These are phyloP conservation scores for Mycena latifolia DNA, from an alignment of 768 basidiomycete species.

Conservation along the genomic window DNA sequence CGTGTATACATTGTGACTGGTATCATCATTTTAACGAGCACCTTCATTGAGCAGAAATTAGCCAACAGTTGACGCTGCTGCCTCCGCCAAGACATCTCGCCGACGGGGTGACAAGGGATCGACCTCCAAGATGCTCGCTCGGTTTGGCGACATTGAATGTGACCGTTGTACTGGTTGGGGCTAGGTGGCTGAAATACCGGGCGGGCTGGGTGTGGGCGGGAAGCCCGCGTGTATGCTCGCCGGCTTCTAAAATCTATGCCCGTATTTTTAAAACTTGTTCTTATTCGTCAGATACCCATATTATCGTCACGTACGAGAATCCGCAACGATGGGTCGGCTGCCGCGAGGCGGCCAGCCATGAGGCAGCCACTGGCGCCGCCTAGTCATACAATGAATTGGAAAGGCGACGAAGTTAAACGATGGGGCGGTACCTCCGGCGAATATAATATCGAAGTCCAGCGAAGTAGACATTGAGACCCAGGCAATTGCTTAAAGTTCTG, in stretches of 20 bases:
- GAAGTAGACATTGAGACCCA: slow-evolving; percentile 3
- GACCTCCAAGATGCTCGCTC: slow-evolving; percentile 47
- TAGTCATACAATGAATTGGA: slow-evolving; percentile 36
- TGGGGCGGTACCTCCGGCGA: slow-evolving; percentile 43
- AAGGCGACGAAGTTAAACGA: not conserved
- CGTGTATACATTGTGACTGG: slow-evolving; percentile 55
- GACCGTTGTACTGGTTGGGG: slow-evolving; percentile 49
- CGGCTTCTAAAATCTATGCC: slow-evolving; percentile 57
- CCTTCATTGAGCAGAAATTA: not conserved
- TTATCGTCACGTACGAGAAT: slow-evolving; percentile 46
- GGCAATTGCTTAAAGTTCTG: too few species aligned
- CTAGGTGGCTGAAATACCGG: slow-evolving; percentile 49
- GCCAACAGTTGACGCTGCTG: slow-evolving; percentile 59
- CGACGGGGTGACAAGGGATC: slow-evolving; percentile 45
- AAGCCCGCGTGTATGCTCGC: slow-evolving; percentile 50
- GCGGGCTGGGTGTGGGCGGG: slow-evolving; percentile 56
- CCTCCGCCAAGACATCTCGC: slow-evolving; percentile 61
- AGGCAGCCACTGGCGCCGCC: slow-evolving; percentile 55
- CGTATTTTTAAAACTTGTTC: not conserved
- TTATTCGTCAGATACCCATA: too few species aligned
- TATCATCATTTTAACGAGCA: not conserved
- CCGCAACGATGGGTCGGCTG: slow-evolving; percentile 51
- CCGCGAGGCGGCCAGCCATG: slow-evolving; percentile 51
- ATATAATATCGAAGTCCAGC: slow-evolving; percentile 44
- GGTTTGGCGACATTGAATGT: slow-evolving; percentile 49